phyloP scores from a whole-genome alignment of 495 filamentous ascomycete genomes.

The Zalerion maritima region DNA sequence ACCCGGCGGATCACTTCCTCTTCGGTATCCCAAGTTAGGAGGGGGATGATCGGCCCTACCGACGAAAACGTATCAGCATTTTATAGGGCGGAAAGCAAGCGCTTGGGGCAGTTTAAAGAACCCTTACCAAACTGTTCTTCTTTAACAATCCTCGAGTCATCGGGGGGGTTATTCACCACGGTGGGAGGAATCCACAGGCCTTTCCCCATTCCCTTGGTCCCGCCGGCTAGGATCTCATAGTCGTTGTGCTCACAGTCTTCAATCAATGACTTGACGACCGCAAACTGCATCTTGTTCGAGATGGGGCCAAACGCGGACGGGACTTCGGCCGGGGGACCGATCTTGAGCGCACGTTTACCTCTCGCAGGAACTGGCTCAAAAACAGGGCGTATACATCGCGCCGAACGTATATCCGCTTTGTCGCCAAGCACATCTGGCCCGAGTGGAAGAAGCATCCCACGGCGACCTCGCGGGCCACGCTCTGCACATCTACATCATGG shows the following conservation, averaged over 20 bases:
- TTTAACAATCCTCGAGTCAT: constrained; percentile 32
- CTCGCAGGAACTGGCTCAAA: constrained; percentile 28
- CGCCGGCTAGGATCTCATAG: constrained; percentile 27
- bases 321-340: constrained; percentile 7
- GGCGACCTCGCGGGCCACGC: constrained; percentile 36
- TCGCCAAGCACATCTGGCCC: constrained; percentile 43
- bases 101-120: too few species aligned
- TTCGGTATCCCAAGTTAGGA: constrained; percentile 25
- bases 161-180: constrained; percentile 44
- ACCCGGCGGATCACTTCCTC: constrained; percentile 27
- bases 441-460: constrained; percentile 35
- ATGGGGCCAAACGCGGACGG: constrained; percentile 28
- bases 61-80: too few species aligned
- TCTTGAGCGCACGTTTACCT: constrained; percentile 28
- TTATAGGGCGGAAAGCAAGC: too few species aligned
- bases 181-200: constrained; percentile 39
- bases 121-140: constrained; percentile 30
- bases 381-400: constrained; percentile 40
- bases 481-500: constrained; percentile 42
- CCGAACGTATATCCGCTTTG: constrained; percentile 46
- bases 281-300: constrained; percentile 37
- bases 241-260: constrained; percentile 23
- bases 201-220: constrained; percentile 22
- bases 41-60: constrained; percentile 33
- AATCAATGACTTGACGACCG: constrained; percentile 28